Conservation (phyloP, 2,329 filamentous ascomycete species). For the Alternaria novae-zelandiae region DNA sequence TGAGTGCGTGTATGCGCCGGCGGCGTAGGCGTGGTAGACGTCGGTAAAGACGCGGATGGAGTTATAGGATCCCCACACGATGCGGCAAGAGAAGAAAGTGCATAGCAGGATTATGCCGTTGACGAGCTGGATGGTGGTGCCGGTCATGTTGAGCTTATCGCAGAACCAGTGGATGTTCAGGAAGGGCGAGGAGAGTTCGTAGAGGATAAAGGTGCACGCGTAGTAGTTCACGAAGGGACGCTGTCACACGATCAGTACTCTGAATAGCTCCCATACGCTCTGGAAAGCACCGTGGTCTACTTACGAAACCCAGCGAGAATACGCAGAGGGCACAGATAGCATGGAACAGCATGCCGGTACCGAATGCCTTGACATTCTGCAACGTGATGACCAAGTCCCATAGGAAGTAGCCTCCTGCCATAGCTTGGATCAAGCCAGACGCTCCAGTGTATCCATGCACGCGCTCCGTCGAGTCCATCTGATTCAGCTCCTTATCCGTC, state of each 20-base stretch:
- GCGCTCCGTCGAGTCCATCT: constrained; percentile 71
- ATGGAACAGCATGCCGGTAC: constrained; percentile 77
- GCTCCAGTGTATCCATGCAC: constrained; percentile 80
- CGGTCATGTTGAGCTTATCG: constrained; percentile 83
- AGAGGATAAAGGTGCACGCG: constrained; percentile 79
- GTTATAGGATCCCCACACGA: constrained; percentile 79
- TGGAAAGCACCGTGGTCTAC: constrained; percentile 36
- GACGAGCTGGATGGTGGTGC: constrained; percentile 73
- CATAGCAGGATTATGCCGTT: constrained; percentile 76
- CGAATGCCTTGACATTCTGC: constrained; percentile 73
- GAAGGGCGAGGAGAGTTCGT: constrained; percentile 85
- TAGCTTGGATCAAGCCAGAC: constrained; percentile 74
- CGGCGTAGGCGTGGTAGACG: constrained; percentile 59
- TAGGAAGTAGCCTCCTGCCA: constrained; percentile 82
- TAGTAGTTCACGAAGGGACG: constrained; percentile 87
- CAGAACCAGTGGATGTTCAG: constrained; percentile 92
- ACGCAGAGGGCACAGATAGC: constrained; percentile 76
- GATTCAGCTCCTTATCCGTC: constrained; percentile 69
- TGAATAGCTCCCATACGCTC: neutral
- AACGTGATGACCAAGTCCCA: constrained; percentile 79
- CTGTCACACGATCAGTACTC: constrained; percentile 52
- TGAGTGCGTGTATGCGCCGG: constrained; percentile 27
- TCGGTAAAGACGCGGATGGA: constrained; percentile 70
- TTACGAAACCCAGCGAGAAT: constrained; percentile 80
- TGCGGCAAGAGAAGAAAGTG: constrained; percentile 78